Conservation (phyloP, 495 filamentous ascomycete species). For the Neurospora intermedia region DNA sequence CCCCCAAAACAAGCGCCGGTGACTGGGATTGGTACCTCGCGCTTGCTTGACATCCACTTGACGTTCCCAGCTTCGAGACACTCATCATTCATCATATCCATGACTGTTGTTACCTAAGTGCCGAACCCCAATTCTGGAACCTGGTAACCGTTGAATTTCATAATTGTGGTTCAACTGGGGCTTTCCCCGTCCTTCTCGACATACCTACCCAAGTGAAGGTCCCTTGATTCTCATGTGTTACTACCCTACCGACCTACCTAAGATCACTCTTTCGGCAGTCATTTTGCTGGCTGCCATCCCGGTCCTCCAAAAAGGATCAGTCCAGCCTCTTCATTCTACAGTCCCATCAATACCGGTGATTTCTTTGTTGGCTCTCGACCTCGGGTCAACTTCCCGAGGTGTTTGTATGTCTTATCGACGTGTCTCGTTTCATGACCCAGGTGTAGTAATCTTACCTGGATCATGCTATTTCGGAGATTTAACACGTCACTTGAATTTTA, state of each 20-base stretch:
- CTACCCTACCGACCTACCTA: neutral
- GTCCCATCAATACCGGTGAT: no score
- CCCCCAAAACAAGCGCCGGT: neutral
- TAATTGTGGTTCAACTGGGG: neutral
- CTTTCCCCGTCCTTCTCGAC: neutral
- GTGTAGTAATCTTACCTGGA: no score
- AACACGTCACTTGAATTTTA: no score
- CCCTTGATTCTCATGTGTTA: neutral
- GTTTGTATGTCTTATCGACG: no score
- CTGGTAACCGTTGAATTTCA: neutral
- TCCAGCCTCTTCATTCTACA: no score
- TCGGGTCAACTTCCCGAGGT: no score
- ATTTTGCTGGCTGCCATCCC: neutral
- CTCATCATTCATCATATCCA: neutral
- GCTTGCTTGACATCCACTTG: neutral
- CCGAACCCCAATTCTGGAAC: neutral
- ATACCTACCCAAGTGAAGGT: no score
- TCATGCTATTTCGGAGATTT: no score
- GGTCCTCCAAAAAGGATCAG: no score
- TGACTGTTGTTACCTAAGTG: neutral
- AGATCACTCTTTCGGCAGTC: neutral
- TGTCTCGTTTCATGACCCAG: no score
- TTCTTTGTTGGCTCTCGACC: no score
- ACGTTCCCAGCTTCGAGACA: neutral
- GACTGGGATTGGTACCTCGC: neutral